phyloP scores from a whole-genome alignment of 164 flowering plant species.

The Euptelea pleiosperma region DNA sequence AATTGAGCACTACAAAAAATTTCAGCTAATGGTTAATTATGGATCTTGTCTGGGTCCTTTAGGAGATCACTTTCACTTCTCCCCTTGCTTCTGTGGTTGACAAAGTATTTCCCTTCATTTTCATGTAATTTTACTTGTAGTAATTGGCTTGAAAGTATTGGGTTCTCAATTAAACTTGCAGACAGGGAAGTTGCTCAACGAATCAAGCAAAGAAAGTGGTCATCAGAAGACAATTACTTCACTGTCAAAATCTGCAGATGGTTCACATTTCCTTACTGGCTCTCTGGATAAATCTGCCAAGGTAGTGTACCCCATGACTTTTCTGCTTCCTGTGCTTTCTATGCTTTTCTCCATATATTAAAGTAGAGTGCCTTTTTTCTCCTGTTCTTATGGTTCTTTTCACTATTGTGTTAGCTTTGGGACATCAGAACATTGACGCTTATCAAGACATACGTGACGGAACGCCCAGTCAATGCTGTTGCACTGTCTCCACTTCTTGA shows the following conservation, averaged over 20 bases:
- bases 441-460: conserved; percentile 84
- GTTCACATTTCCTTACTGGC: conserved; percentile 83
- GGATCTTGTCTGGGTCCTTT: neutral
- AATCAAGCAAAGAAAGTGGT: conserved; percentile 70
- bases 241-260: conserved; percentile 68
- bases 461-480: conserved; percentile 93
- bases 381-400: conserved; percentile 11
- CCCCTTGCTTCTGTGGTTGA: neutral
- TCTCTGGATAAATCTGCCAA: conserved; percentile 92
- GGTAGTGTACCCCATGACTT: conserved; percentile 30
- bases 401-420: conserved; percentile 64
- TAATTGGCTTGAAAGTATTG: neutral
- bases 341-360: neutral
- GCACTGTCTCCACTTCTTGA: conserved; percentile 90
- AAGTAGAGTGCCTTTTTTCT: neutral
- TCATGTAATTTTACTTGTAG: neutral
- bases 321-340: neutral
- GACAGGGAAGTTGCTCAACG: conserved; percentile 88
- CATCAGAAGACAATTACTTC: conserved; percentile 81
- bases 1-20: neutral
- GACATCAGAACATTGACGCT: conserved; percentile 75
- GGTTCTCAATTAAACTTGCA: conserved; percentile 26
- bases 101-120: neutral
- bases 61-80: neutral
- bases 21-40: neutral